Percentiles rank a stretch among this genome's conserved stretches.
phyloP scores from a whole-genome alignment of 1,139 yeast genomes.

The Keqinozyma sinolaborantium region DNA sequence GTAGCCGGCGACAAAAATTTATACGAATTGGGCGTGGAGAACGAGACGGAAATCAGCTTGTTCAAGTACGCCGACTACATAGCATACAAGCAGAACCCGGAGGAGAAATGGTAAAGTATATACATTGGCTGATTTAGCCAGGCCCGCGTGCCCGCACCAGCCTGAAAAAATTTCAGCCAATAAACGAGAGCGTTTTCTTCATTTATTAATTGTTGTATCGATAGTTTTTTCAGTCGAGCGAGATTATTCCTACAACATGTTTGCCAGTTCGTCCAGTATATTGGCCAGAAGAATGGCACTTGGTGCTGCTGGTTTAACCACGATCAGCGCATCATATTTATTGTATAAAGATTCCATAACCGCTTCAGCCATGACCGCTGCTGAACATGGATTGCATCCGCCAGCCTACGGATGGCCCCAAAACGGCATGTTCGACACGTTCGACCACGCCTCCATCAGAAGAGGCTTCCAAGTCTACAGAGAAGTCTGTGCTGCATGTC shows the following conservation, averaged over 20 bases:
- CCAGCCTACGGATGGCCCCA: conserved; percentile 94
- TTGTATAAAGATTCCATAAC: conserved; percentile 77
- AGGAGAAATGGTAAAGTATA: conserved; percentile 77
- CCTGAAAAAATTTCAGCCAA: conserved; percentile 13
- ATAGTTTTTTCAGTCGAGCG: not conserved
- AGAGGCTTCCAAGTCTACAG: conserved; percentile 99
- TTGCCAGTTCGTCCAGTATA: not conserved
- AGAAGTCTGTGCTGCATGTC: conserved; percentile 99
- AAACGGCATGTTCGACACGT: conserved; percentile 85
- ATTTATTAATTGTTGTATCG: conserved; percentile 5
- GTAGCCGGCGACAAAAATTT: conserved; percentile 40
- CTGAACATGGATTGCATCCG: conserved; percentile 98
- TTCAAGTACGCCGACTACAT: conserved; percentile 67
- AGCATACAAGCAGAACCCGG: conserved; percentile 74
- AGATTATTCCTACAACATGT: not conserved
- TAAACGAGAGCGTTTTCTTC: conserved; percentile 21
- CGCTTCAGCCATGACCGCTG: conserved; percentile 97
- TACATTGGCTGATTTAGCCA: not conserved
- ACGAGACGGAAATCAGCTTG: conserved; percentile 87
- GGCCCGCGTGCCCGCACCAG: not conserved
- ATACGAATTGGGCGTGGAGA: conserved; percentile 69
- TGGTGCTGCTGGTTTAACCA: conserved; percentile 58
- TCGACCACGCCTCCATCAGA: conserved; percentile 95
- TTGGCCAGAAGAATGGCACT: conserved; percentile 26
- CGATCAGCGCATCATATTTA: conserved; percentile 57